Evolutionary conservation across 768 basidiomycete species (phyloP), one percentile per base, ranked within the genome.

Genomic region (Mycena vitilis): DNA sequence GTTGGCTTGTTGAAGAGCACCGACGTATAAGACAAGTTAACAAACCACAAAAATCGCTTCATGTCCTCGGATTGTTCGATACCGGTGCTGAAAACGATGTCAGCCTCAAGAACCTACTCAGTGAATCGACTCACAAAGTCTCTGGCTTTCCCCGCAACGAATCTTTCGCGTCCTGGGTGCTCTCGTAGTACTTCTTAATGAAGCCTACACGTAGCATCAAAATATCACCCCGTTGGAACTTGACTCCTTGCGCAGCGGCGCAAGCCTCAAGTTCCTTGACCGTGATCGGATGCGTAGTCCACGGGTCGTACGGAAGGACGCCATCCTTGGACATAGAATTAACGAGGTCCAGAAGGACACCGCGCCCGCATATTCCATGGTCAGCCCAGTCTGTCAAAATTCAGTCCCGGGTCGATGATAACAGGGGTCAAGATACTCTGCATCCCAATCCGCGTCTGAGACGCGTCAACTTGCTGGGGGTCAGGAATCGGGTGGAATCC

Each of bases 351-450:
- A 92, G 82, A 23, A 92, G 78, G 52, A 92, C 87, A 34, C 89
- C 91, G 4, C 91, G 85, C 0, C 91, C 89, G 60, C 88, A 89
- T 51, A 91, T 90, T 0, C 91, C 90, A 71, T 91, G 91, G 37
- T 84, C 84, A 0, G 91, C 87, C 90, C 89, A 91, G 74, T 91
- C 91, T 91, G 59, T 8, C 44, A 63, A 23, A 16, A 22, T 66
- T 65, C 12, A 68, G 34, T 48, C 23, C 48, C 4, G 38, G 38
- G 45, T 44, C 18, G n/a, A 15, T 37, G 30, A 25, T 23, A 51
- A 22, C 38, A 40, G 10, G 4, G 13, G 34, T 18, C 34, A 61
- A 20, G 59, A 13, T 70, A 91, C 91, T 91, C 73, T 92, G 91
- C n/a, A 92, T 89, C 13, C 90, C 91, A 57, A 89, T 83, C 65